Evolutionary conservation across 768 basidiomycete genomes (phyloP).

Genomic region (Favolaschia claudopus): DNA sequence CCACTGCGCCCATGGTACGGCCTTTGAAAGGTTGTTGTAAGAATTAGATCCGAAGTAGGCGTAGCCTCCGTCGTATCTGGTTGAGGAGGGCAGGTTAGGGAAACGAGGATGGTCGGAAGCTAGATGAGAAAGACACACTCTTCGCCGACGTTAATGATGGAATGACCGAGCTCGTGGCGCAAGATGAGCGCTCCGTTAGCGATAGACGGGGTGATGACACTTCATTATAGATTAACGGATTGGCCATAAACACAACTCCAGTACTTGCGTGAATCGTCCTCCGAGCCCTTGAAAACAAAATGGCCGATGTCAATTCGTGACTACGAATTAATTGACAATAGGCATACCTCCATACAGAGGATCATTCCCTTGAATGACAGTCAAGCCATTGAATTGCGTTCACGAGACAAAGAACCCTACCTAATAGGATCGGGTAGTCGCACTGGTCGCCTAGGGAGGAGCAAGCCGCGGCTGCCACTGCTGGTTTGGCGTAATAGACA

Average conservation of each 20-base stretch:
- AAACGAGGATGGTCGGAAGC: not conserved
- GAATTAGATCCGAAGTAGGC: slow-evolving; percentile 79
- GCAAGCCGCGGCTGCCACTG: slow-evolving; percentile 75
- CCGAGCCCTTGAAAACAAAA: slow-evolving; percentile 74
- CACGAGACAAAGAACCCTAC: slow-evolving; percentile 42
- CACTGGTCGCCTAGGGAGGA: slow-evolving; percentile 67
- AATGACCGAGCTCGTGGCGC: slow-evolving; percentile 83
- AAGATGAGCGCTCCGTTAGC: slow-evolving; percentile 79
- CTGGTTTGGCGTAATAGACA: slow-evolving; percentile 73
- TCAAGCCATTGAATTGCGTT: not conserved
- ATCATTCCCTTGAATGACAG: slow-evolving; percentile 64
- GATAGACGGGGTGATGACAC: slow-evolving; percentile 77
- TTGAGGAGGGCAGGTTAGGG: not conserved
- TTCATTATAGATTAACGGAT: slow-evolving; percentile 33
- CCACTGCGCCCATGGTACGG: slow-evolving; percentile 79
- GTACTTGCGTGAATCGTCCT: slow-evolving; percentile 76
- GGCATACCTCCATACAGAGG: slow-evolving; percentile 76
- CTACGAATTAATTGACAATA: not conserved
- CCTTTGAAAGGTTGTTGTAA: slow-evolving; percentile 47
- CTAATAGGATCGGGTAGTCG: slow-evolving; percentile 79
- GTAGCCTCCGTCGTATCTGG: slow-evolving; percentile 75
- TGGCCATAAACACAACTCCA: not conserved
- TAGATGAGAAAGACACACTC: too few species aligned
- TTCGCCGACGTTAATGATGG: slow-evolving; percentile 80
- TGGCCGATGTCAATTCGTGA: not conserved